Evolutionary conservation across 2,329 filamentous ascomycete genomes (phyloP).

Genomic region (Botrytis fabae): DNA sequence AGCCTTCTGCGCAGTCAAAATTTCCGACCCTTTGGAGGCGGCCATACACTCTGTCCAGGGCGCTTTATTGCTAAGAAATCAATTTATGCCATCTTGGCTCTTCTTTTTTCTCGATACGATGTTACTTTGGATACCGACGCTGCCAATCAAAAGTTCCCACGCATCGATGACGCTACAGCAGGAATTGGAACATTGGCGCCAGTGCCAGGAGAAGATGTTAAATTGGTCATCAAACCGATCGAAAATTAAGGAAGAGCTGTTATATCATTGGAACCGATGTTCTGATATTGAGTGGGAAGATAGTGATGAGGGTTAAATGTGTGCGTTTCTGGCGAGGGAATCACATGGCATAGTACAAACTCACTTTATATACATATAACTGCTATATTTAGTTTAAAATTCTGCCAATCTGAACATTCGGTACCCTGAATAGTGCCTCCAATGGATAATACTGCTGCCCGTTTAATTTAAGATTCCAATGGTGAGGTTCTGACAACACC

Average conservation of each 20-base stretch:
- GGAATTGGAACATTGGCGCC: slow-evolving; percentile 11
- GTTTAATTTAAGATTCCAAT: rapidly evolving
- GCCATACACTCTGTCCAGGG: slow-evolving; percentile 17
- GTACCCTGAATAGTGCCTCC: background rate
- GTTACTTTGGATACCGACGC: background rate
- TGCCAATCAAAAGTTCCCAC: background rate
- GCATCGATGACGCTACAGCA: background rate
- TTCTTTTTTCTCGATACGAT: background rate
- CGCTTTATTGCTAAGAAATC: slow-evolving; percentile 11
- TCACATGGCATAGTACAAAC: background rate
- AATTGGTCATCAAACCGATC: background rate
- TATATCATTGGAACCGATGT: background rate
- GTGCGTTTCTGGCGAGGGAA: background rate
- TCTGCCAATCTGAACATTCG: background rate
- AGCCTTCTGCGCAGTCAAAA: background rate
- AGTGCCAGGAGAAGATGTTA: background rate
- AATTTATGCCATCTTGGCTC: background rate
- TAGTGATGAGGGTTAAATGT: background rate
- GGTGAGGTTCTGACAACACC: background rate
- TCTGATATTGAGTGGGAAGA: background rate
- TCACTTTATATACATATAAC: background rate
- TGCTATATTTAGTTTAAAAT: rapidly evolving
- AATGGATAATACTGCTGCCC: background rate
- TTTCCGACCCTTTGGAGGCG: slow-evolving; percentile 20
- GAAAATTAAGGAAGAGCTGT: background rate